Evolutionary conservation across 208 protist species (phyloP).

Genomic region (Phytomonas sp.): DNA sequence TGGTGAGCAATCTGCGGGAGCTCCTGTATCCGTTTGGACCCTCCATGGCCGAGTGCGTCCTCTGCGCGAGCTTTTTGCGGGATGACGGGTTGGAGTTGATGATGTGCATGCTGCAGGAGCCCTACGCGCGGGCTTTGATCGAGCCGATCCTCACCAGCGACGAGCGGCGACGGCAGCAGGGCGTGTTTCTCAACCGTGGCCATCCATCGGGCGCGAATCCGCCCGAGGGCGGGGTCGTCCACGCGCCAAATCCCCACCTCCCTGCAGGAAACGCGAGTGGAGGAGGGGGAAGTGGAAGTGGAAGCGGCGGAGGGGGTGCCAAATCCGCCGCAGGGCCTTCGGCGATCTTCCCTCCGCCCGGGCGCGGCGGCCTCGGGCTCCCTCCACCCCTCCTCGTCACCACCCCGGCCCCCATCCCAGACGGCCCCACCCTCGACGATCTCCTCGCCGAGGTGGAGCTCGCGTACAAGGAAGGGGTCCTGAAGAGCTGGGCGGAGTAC

Average conservation of each 20-base stretch:
- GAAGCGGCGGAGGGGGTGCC: conserved; percentile 3
- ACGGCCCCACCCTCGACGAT: conserved; percentile 41
- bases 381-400: background rate
- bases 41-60: conserved; percentile 36
- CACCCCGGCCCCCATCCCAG: conserved; percentile 9
- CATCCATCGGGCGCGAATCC: background rate
- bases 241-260: background rate
- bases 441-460: conserved; percentile 44
- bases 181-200: background rate
- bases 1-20: conserved; percentile 52
- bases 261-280: background rate
- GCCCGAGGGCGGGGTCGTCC: background rate
- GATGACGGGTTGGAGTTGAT: conserved; percentile 75
- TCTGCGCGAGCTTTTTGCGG: conserved; percentile 65
- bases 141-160: background rate
- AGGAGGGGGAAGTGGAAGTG: background rate
- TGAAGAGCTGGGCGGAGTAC: conserved; percentile 46
- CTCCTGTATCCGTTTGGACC: conserved; percentile 9
- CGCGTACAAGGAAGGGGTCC: conserved; percentile 38
- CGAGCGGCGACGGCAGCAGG: background rate
- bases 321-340: background rate
- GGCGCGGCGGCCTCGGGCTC: background rate
- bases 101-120: conserved; percentile 66
- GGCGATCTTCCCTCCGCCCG: background rate
- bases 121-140: conserved; percentile 22